Evolutionary conservation across 2,329 filamentous ascomycete genomes (phyloP).

Genomic region (Leptographium flavum): DNA sequence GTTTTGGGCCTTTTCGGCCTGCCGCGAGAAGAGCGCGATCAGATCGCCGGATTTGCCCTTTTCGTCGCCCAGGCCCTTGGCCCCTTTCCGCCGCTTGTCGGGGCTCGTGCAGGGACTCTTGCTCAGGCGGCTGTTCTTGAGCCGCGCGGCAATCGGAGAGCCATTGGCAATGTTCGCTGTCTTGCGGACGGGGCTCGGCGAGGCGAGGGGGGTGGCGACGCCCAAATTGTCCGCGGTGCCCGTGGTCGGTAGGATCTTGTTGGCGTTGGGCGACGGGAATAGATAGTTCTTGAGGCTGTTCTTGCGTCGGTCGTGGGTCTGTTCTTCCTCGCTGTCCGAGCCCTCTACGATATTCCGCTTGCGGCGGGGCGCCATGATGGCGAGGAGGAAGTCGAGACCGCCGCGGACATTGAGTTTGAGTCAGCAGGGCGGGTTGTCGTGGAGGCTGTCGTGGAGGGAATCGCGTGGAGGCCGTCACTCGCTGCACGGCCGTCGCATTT

Average conservation of each 20-base stretch:
- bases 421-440: too few relatives aligned
- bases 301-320: constrained; percentile 17
- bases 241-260: constrained; percentile 15
- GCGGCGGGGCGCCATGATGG: constrained; percentile 45
- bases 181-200: constrained; percentile 28
- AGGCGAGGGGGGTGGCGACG: constrained; percentile 17
- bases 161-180: constrained; percentile 7
- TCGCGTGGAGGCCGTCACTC: neutral
- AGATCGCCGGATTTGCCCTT: constrained; percentile 42
- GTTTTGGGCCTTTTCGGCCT: constrained; percentile 34
- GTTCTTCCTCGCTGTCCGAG: constrained; percentile 34
- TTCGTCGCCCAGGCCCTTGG: constrained; percentile 24
- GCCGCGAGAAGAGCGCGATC: constrained; percentile 45
- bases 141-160: constrained; percentile 6
- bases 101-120: constrained; percentile 32
- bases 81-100: constrained; percentile 19
- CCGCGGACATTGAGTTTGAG: neutral
- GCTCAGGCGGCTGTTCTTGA: constrained; percentile 7
- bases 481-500: too few relatives aligned
- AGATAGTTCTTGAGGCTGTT: constrained; percentile 39
- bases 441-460: neutral
- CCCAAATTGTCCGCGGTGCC: constrained; percentile 16
- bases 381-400: constrained; percentile 3
- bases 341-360: constrained; percentile 40
- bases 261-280: constrained; percentile 34